Conservation (phyloP, 2,329 filamentous ascomycete species). For the Pyrenophora teres region DNA sequence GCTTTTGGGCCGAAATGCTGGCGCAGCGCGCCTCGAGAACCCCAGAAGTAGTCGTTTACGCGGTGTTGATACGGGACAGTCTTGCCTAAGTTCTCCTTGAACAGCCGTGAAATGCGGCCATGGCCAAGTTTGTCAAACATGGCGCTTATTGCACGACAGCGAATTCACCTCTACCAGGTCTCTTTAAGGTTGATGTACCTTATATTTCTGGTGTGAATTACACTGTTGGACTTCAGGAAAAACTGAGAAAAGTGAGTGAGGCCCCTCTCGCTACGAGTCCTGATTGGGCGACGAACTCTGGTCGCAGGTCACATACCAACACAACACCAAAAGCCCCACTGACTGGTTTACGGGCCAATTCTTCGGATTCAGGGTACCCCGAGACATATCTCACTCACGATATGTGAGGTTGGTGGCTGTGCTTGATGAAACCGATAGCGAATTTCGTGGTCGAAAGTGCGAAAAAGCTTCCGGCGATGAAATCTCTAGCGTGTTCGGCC, state of each 20-base stretch:
- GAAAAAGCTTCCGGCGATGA: background rate
- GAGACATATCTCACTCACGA: background rate
- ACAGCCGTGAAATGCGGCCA: too few relatives aligned
- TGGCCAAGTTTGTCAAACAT: too few relatives aligned
- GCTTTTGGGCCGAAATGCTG: slow-evolving; percentile 20
- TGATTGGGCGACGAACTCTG: background rate
- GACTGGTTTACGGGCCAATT: background rate
- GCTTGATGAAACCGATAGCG: background rate
- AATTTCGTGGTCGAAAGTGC: background rate
- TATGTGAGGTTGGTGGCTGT: background rate
- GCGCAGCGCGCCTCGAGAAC: background rate
- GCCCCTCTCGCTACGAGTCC: background rate
- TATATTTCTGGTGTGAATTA: too few relatives aligned
- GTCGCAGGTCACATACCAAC: background rate
- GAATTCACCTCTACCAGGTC: too few relatives aligned
- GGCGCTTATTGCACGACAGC: too few relatives aligned
- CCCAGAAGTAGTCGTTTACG: background rate
- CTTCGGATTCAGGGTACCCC: too few relatives aligned
- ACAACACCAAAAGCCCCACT: background rate
- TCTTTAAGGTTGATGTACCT: too few relatives aligned
- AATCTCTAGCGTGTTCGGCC: slow-evolving; percentile 2
- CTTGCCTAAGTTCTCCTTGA: too few relatives aligned
- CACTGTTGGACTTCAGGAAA: too few relatives aligned
- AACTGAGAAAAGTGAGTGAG: too few relatives aligned
- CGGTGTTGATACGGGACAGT: too few relatives aligned